Base-by-base conservation (phyloP, 176 grass and related monocot species). In the Poa pratensis region DNA sequence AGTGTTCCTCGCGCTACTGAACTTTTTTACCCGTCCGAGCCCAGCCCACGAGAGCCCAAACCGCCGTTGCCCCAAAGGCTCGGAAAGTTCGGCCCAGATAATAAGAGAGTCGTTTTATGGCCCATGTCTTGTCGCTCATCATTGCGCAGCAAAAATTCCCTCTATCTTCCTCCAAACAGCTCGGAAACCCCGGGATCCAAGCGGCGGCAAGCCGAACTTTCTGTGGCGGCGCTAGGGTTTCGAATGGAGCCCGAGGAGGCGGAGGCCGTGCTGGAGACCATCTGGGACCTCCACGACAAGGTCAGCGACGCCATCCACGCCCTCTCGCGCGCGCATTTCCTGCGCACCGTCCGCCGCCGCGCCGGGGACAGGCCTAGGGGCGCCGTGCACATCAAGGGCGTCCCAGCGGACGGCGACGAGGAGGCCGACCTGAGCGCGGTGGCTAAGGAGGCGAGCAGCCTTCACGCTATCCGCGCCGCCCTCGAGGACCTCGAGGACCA, bases 251-350 rank as follows among this genome's bases (percentile, higher is more conserved):
- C 94, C 45, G 94, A 86, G 70, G 89, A 90, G 83, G 88, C 84
- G 51, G 88, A 85, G 69, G 82, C 81, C 34, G 92, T 97, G 80
- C 86, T 97, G 48, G 94, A 94, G 83, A 94, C 90, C 90, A 94
- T 97, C 92, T 97, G 94, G 83, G 92, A 97, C 77, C 88, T 97
- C 72, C 94, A 97, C 87, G 90, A 97, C 92, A 97, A 92, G 85
- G 89, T 92, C 76, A 97, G 94, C 90, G 94, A 92, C 83, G 90
- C 92, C 80, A 97, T 97, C 80, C 94, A 94, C 83, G 86, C 88
- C 45, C 89, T 94, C 90, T 94, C 92, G 60, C 92, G 94, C 50
- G 86, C 90, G 48, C 90, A 91, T 22, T 97, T 97, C 86, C 92
- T 97, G 35, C 87, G 87, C 82, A 54, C 90, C 76, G 87, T 94